Evolutionary conservation across 208 protist species (phyloP), one percentile per base, ranked within the genome.

Genomic region (Trypanosoma vivax): DNA sequence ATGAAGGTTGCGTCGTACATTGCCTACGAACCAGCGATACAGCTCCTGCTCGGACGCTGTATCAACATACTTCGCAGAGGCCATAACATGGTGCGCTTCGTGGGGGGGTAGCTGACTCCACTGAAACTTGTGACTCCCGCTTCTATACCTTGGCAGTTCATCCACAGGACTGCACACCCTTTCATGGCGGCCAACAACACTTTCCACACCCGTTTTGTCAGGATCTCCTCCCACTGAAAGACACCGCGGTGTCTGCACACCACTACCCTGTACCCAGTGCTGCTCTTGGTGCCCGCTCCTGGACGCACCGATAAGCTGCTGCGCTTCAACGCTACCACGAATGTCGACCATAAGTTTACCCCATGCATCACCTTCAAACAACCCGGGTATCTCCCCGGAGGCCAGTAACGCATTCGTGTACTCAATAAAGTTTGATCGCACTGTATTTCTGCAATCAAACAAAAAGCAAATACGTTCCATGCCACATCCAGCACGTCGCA

Each of bases 401-500:
- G 98, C 97, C 19, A 99, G 81, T 3, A 99, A 76, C 13, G 98
- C 97, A 70, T 99, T 99, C 90, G 99, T 99, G 72, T 98, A 96
- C 73, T 99, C 98, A 13, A 99, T 83, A 76, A 99, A 99, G 48
- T 84, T 90, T 18, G 97, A 82, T 61, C 98, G 89, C 53, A 99
- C 77, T 5, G 99, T 94, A 71, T 99, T 99, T 16, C 86, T 96
- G 70, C 99, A 98, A 74, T 99, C 98, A 70, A 99, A 99, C 34
- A 99, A 91, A 78, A 99, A 99, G 66, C 95, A 98, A 45, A 99
- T 97, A 50, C 93, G 95, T 77, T 99, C 97, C 23, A 95, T 85
- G 59, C 96, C 81, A 70, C 90, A 97, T 42, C 98, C 98, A 16
- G 95, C 77, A 33, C 96, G 90, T 11, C 83, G 85, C 56, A 99